These are phyloP conservation scores for Agrostemma githago DNA, from an alignment of 148 eudicot genomes.

Conservation along the genomic window DNA sequence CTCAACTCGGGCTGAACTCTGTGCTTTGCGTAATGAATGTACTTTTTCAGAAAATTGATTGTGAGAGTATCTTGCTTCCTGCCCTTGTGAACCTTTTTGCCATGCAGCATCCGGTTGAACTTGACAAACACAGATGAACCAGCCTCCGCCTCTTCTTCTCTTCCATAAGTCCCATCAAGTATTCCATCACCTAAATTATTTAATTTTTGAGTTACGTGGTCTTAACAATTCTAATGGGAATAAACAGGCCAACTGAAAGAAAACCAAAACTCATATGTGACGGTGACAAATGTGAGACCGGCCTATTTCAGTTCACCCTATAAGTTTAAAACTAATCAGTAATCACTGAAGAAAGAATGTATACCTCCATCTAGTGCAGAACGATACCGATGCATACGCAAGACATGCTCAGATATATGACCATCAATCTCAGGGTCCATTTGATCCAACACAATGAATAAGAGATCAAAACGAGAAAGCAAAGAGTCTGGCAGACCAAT, in stretches of 20 bases:
- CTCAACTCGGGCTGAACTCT: slow-evolving; percentile 93
- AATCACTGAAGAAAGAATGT: not conserved
- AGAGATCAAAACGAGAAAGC: slow-evolving; percentile 95
- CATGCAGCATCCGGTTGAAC: slow-evolving; percentile 88
- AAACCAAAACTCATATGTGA: too few relatives aligned
- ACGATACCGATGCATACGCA: slow-evolving; percentile 93
- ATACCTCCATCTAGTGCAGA: slow-evolving; percentile 85
- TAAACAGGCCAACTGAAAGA: not conserved
- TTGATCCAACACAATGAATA: slow-evolving; percentile 97
- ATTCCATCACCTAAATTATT: slow-evolving; percentile 48
- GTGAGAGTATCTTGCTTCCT: slow-evolving; percentile 72
- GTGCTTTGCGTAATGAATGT: slow-evolving; percentile 91
- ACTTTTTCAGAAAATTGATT: slow-evolving; percentile 90
- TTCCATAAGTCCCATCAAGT: slow-evolving; percentile 61
- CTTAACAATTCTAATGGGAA: not conserved
- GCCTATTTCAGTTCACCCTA: too few relatives aligned
- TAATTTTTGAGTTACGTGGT: slow-evolving; percentile 12
- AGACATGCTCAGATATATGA: slow-evolving; percentile 85
- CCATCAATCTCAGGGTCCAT: slow-evolving; percentile 98
- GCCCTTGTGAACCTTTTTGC: slow-evolving; percentile 54
- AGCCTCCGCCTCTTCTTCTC: slow-evolving; percentile 67
- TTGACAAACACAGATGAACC: slow-evolving; percentile 72
- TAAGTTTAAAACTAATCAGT: not conserved
- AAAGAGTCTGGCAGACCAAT: slow-evolving; percentile 96
- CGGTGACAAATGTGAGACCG: too few relatives aligned